Evolutionary conservation across 192 early-diverging fungal genomes (phyloP), one percentile per base, ranked within the genome.

Genomic region (Radiomyces spectabilis): DNA sequence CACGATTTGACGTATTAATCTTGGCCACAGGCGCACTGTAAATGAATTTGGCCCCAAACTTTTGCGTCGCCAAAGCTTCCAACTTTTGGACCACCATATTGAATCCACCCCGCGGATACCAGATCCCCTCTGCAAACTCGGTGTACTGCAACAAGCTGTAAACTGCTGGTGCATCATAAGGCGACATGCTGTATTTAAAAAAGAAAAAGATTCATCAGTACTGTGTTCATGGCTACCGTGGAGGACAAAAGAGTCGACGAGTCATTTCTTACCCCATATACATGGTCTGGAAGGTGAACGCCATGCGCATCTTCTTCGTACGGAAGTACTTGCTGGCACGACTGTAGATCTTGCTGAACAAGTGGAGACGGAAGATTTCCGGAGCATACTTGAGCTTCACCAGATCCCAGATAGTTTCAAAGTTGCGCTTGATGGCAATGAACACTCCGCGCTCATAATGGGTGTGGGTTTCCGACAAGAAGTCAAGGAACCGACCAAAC

Each of bases 261-360:
- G n/a, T 15, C 38, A 47, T 18, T 33, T 26, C 57, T 55, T 59
- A 70, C 68, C 79, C 78, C 79, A 82, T 80, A 52, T 82, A 82
- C 79, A 82, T 82, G 50, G 66, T 68, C 51, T 82, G 79, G 43
- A 82, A 80, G 7, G 78, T 78, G 52, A 82, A 76, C 1, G 77
- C 77, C 66, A 73, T 71, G 22, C 72, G 40, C 47, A 81, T 63
- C 58, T 80, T 73, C 42, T 76, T 73, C n/a, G 54, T 66, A 40
- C 55, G 49, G 53, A 81, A 81, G 42, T 65, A 77, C 8, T 53
- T 63, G 26, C 57, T 40, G 5, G 63, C 72, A 26, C 77, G 53
- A 16, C 45, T 34, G 50, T 74, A 81, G 8, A 76, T 34, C 5
- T 59, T 73, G 19, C 46, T 35, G 31, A 73, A 53, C 3, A 81